These are phyloP conservation scores for Talaromyces sp. DNA, from an alignment of 2,329 filamentous ascomycete genomes.

Conservation along the genomic window DNA sequence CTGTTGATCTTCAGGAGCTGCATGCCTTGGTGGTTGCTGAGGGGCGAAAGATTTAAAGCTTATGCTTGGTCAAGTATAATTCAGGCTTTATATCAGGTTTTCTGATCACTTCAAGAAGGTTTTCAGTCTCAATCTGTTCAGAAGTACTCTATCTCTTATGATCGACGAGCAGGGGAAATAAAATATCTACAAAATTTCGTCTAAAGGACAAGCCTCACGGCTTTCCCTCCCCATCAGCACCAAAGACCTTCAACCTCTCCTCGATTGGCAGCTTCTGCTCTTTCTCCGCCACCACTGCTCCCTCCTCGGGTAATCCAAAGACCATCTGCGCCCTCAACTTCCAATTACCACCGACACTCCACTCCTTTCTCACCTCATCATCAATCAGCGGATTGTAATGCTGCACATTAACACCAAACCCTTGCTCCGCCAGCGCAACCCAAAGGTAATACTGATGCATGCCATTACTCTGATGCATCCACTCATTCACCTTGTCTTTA, in stretches of 20 bases:
- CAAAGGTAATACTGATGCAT: slow-evolving; percentile 77
- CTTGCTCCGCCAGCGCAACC: slow-evolving; percentile 76
- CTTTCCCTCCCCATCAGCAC: slow-evolving; percentile 1
- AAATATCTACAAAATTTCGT: background rate
- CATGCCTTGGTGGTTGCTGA: background rate
- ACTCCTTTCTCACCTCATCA: slow-evolving; percentile 61
- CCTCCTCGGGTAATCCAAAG: slow-evolving; percentile 53
- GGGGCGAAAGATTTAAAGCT: background rate
- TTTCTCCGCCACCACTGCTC: slow-evolving; percentile 21
- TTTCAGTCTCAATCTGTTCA: background rate
- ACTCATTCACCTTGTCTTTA: slow-evolving; percentile 73
- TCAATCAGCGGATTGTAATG: slow-evolving; percentile 88
- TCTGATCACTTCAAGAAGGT: too few species aligned
- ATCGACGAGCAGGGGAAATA: background rate
- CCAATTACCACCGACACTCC: slow-evolving; percentile 67
- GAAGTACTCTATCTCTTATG: background rate
- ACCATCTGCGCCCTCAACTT: slow-evolving; percentile 77
- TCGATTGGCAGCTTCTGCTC: slow-evolving; percentile 23
- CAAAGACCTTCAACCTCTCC: slow-evolving; percentile 30
- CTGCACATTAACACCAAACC: slow-evolving; percentile 81
- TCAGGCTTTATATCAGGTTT: too few species aligned
- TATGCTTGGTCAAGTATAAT: background rate
- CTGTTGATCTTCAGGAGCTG: background rate
- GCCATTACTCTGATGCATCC: slow-evolving; percentile 68
- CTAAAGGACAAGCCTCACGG: background rate